phyloP scores from a whole-genome alignment of 2,329 filamentous ascomycete species.

The Ophiosphaerella herpotricha region DNA sequence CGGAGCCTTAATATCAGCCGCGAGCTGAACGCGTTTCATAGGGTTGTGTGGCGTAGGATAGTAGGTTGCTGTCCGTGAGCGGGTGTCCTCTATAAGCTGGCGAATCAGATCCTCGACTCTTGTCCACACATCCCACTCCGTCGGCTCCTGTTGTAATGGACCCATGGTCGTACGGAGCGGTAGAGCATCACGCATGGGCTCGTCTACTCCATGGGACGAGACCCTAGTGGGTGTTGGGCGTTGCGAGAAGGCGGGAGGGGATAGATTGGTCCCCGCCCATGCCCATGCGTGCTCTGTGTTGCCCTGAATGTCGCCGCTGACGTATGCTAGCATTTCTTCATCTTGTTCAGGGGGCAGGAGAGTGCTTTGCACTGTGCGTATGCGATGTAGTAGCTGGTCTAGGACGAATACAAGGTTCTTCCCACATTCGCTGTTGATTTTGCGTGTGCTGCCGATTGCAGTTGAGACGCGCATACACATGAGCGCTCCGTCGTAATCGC shows the following conservation, averaged over 20 bases:
- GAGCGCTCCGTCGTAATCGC: constrained; percentile 72
- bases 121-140: constrained; percentile 82
- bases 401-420: constrained; percentile 83
- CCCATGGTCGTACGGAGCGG: constrained; percentile 56
- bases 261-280: constrained; percentile 62
- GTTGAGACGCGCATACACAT: constrained; percentile 73
- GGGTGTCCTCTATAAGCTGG: constrained; percentile 58
- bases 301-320: constrained; percentile 84
- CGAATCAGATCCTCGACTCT: constrained; percentile 68
- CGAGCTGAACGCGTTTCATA: constrained; percentile 44
- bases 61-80: constrained; percentile 36
- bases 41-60: constrained; percentile 46
- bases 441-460: constrained; percentile 71
- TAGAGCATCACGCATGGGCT: constrained; percentile 47
- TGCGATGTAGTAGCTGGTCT: constrained; percentile 64
- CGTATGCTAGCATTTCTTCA: constrained; percentile 86
- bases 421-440: constrained; percentile 77
- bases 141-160: constrained; percentile 61
- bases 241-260: constrained; percentile 6
- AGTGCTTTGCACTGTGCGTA: constrained; percentile 49
- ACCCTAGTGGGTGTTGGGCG: constrained; percentile 7
- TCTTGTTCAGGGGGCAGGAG: constrained; percentile 63
- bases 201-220: constrained; percentile 25
- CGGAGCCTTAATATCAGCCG: constrained; percentile 24
- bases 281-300: constrained; percentile 80